A percentile compares a stretch with the other conserved stretches of the same genome.
These are phyloP conservation scores for Taphrina communis DNA, from an alignment of 1,139 yeast species.

Conservation along the genomic window DNA sequence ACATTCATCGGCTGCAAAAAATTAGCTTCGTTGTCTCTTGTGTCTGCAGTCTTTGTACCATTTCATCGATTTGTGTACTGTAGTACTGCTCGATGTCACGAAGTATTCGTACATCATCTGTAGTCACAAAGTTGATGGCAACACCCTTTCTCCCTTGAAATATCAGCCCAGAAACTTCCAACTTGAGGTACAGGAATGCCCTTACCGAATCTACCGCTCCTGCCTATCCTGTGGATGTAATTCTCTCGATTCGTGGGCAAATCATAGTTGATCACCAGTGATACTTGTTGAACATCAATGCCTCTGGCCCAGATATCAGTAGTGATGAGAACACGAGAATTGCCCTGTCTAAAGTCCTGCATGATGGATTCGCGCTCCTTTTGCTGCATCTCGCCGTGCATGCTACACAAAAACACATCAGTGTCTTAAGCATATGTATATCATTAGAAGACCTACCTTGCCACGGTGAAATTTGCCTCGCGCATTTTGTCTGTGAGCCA, in stretches of 20 bases:
- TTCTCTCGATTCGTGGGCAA: constrained; percentile 96
- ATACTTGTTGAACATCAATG: constrained; percentile 99
- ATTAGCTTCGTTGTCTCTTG: background rate
- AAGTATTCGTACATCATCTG: constrained; percentile 87
- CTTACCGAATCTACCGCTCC: constrained; percentile 95
- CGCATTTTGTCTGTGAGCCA: constrained; percentile 84
- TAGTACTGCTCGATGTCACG: constrained; percentile 98
- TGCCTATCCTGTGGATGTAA: constrained; percentile 99
- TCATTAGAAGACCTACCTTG: constrained; percentile 52
- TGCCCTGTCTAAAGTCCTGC: constrained; percentile 98
- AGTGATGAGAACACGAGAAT: constrained; percentile 94
- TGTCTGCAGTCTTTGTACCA: constrained; percentile 52
- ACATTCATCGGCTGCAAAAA: constrained; percentile 20
- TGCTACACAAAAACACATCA: constrained; percentile 53
- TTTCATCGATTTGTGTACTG: constrained; percentile 97
- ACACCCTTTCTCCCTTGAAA: constrained; percentile 88
- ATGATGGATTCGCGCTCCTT: constrained; percentile 96
- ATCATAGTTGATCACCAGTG: constrained; percentile 96
- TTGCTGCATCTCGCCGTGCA: constrained; percentile 97
- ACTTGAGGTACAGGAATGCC: background rate
- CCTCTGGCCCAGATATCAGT: constrained; percentile 99
- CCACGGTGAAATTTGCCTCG: constrained; percentile 89
- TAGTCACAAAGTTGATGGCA: constrained; percentile 96
- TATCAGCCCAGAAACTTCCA: background rate
- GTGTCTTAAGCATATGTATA: background rate